Evolutionary conservation across 2,329 filamentous ascomycete genomes (phyloP).

Genomic region (Pyrenochaeta sp.): DNA sequence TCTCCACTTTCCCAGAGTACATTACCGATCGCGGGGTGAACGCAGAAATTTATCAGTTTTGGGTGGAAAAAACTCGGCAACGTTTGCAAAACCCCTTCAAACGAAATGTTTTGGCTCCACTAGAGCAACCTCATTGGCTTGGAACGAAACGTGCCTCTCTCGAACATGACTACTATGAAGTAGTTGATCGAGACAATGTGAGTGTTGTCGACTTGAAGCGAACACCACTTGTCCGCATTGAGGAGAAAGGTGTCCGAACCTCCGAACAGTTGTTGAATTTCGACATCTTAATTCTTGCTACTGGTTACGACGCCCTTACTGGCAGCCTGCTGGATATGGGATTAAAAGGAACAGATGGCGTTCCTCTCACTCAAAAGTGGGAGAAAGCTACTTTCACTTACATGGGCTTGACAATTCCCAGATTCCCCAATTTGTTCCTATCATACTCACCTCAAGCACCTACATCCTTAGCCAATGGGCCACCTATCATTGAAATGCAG

Average conservation of each 20-base stretch:
- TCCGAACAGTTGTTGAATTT: constrained; percentile 41
- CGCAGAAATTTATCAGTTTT: constrained; percentile 50
- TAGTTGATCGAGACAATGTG: constrained; percentile 47
- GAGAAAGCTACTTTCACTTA: constrained; percentile 13
- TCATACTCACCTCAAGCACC: constrained; percentile 19
- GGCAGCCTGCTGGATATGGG: constrained; percentile 38
- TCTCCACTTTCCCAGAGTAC: constrained; percentile 24
- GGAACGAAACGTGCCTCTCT: constrained; percentile 50
- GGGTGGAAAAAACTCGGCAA: constrained; percentile 46
- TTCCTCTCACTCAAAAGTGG: constrained; percentile 15
- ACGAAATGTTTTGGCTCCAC: constrained; percentile 49
- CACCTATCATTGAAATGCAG: constrained; percentile 47
- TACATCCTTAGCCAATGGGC: constrained; percentile 46
- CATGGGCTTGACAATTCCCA: constrained; percentile 12
- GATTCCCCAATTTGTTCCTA: constrained; percentile 18
- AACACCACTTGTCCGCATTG: constrained; percentile 40
- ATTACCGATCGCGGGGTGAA: constrained; percentile 45
- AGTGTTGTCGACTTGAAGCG: constrained; percentile 45
- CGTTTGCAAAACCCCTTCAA: constrained; percentile 49
- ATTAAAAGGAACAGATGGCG: constrained; percentile 22
- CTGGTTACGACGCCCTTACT: constrained; percentile 43
- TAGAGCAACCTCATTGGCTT: constrained; percentile 47
- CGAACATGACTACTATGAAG: constrained; percentile 53
- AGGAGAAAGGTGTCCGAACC: constrained; percentile 39
- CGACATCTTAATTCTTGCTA: constrained; percentile 48